Evolutionary conservation across 208 protist genomes (phyloP).

Genomic region (Leishmania amazonensis): DNA sequence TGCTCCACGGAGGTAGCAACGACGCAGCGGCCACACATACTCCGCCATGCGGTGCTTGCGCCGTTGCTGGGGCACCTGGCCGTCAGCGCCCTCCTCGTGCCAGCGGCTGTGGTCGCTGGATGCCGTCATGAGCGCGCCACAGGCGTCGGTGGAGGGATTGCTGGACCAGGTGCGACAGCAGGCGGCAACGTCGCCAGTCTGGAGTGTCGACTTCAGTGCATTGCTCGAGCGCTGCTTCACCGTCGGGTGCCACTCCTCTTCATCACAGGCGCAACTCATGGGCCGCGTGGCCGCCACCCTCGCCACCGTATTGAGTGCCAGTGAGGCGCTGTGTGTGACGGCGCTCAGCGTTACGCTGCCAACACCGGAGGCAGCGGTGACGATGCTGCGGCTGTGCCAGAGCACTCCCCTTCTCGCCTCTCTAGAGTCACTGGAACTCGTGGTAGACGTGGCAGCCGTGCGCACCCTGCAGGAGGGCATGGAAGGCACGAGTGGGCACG

Average conservation of each 20-base stretch:
- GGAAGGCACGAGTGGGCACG: slow-evolving; percentile 1
- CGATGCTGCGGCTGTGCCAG: slow-evolving; percentile 9
- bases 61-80: not conserved
- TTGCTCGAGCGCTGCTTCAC: slow-evolving; percentile 14
- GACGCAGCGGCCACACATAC: not conserved
- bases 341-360: slow-evolving; percentile 25
- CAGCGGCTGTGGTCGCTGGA: slow-evolving; percentile 15
- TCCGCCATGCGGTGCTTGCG: slow-evolving; percentile 1
- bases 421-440: slow-evolving; percentile 33
- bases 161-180: slow-evolving; percentile 1
- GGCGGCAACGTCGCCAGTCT: slow-evolving; percentile 22
- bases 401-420: slow-evolving; percentile 23
- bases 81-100: not conserved
- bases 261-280: slow-evolving; percentile 19
- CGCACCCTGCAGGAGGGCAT: slow-evolving; percentile 5
- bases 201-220: slow-evolving; percentile 51
- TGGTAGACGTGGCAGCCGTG: slow-evolving; percentile 23
- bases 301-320: slow-evolving; percentile 6
- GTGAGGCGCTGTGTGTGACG: slow-evolving; percentile 8
- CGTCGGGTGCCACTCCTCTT: slow-evolving; percentile 8
- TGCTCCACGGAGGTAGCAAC: not conserved
- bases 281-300: slow-evolving; percentile 17
- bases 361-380: slow-evolving; percentile 12
- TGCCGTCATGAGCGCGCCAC: not conserved
- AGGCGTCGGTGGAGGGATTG: slow-evolving; percentile 2